These are phyloP conservation scores for Echium plantagineum DNA, from an alignment of 257 asterid species.

Conservation along the genomic window DNA sequence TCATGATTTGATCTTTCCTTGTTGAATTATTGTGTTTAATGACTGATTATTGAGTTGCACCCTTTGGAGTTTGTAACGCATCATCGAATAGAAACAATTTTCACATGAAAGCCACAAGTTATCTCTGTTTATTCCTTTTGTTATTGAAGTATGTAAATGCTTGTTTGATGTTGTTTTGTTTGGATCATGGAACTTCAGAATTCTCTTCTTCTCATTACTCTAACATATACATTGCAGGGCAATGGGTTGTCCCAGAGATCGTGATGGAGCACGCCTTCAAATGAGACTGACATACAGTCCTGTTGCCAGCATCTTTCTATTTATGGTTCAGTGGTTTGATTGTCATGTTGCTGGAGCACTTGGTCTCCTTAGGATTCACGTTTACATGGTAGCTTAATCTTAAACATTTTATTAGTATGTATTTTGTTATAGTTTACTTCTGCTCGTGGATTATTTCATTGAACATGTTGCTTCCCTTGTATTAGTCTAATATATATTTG, in stretches of 20 bases:
- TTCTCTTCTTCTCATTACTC: neutral
- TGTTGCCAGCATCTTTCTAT: slow-evolving; percentile 16
- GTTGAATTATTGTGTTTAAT: neutral
- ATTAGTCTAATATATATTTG: too few relatives aligned
- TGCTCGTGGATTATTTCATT: too few relatives aligned
- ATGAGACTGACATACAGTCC: slow-evolving; percentile 27
- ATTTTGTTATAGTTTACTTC: too few relatives aligned
- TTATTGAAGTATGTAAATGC: neutral
- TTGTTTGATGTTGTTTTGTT: neutral
- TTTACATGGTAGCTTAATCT: slow-evolving; percentile 15
- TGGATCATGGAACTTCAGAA: neutral
- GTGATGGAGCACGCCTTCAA: slow-evolving; percentile 25
- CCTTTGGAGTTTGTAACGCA: neutral
- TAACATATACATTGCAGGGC: slow-evolving; percentile 14
- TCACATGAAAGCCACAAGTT: too few relatives aligned
- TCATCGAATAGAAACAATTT: neutral
- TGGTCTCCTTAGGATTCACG: slow-evolving; percentile 20
- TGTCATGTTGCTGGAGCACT: slow-evolving; percentile 26
- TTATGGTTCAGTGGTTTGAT: slow-evolving; percentile 26
- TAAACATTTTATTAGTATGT: neutral
- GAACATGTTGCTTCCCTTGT: neutral
- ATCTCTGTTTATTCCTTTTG: too few relatives aligned
- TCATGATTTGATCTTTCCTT: too few relatives aligned
- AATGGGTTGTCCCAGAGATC: slow-evolving; percentile 21
- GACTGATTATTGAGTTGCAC: neutral